A percentile compares a stretch with the other conserved stretches of the same genome.
phyloP scores from a whole-genome alignment of 371 early-diverging fungal genomes.

The Mycotypha africana region DNA sequence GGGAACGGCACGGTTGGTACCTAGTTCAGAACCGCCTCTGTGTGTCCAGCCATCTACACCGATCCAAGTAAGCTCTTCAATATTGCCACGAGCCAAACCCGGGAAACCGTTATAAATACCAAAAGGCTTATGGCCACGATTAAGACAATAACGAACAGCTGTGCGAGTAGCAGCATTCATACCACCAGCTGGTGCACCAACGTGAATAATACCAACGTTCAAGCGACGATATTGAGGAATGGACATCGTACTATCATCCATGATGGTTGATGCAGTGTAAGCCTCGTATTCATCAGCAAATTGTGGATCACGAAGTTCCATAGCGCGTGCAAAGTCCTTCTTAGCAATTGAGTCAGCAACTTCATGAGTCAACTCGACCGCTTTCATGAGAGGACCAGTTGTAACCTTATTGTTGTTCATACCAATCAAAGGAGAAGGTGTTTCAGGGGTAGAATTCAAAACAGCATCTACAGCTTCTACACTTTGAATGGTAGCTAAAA shows the following conservation, averaged over 20 bases:
- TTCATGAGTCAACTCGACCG: slow-evolving; percentile 86
- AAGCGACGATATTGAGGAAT: slow-evolving; percentile 49
- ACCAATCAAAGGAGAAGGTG: slow-evolving; percentile 91
- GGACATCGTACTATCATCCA: slow-evolving; percentile 28
- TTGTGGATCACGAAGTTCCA: slow-evolving; percentile 88
- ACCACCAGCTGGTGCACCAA: slow-evolving; percentile 97
- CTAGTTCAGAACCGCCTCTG: slow-evolving; percentile 93
- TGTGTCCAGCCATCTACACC: slow-evolving; percentile 89
- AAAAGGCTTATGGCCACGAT: slow-evolving; percentile 80
- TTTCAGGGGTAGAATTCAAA: slow-evolving; percentile 75
- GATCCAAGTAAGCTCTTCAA: slow-evolving; percentile 75
- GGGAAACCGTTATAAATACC: slow-evolving; percentile 93
- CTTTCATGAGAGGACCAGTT: slow-evolving; percentile 85
- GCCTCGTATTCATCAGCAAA: slow-evolving; percentile 76
- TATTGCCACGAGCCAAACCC: slow-evolving; percentile 84
- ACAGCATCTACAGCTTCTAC: slow-evolving; percentile 96
- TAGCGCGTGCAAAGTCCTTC: slow-evolving; percentile 86
- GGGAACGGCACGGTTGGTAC: slow-evolving; percentile 90
- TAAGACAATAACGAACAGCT: slow-evolving; percentile 82
- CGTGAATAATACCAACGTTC: slow-evolving; percentile 90
- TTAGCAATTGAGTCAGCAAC: slow-evolving; percentile 79
- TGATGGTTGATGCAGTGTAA: slow-evolving; percentile 44
- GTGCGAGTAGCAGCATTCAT: slow-evolving; percentile 97
- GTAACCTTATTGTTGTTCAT: slow-evolving; percentile 85
- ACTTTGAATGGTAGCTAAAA: slow-evolving; percentile 91